phyloP scores from a whole-genome alignment of 2,329 filamentous ascomycete genomes.

The Stachybotrys chartarum region DNA sequence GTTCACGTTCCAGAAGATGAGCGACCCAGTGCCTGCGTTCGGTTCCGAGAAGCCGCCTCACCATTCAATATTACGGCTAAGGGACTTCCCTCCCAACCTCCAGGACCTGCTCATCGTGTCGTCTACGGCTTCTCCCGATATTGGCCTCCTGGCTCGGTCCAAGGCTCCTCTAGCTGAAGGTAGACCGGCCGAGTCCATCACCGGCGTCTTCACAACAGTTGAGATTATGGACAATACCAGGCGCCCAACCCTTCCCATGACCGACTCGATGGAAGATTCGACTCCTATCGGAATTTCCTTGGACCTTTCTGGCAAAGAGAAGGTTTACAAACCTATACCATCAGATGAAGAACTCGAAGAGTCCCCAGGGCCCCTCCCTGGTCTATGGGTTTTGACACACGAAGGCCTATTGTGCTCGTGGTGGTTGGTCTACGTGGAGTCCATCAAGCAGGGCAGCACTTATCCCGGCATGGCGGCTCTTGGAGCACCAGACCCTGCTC shows the following conservation, averaged over 20 bases:
- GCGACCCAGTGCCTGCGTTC: conserved; percentile 68
- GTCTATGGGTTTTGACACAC: conserved; percentile 78
- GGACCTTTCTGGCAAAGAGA: conserved; percentile 78
- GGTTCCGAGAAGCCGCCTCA: conserved; percentile 61
- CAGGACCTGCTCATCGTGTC: conserved; percentile 76
- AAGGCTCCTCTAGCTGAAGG: conserved; percentile 58
- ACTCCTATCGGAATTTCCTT: conserved; percentile 75
- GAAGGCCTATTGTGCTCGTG: conserved; percentile 79
- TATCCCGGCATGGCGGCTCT: conserved; percentile 62
- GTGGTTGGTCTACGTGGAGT: conserved; percentile 90
- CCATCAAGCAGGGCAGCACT: conserved; percentile 64
- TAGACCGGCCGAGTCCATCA: conserved; percentile 50
- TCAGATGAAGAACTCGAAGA: conserved; percentile 70
- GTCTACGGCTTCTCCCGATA: conserved; percentile 71
- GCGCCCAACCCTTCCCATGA: conserved; percentile 69
- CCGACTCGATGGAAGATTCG: conserved; percentile 51
- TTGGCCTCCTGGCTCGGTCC: conserved; percentile 71
- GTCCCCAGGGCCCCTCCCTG: conserved; percentile 74
- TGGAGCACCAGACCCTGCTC: conserved; percentile 21
- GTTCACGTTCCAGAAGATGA: conserved; percentile 68
- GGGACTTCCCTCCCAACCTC: conserved; percentile 72
- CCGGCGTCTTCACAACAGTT: conserved; percentile 66
- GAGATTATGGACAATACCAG: conserved; percentile 66
- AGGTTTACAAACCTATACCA: conserved; percentile 69
- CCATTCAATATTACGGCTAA: conserved; percentile 70